Conservation (phyloP, 768 basidiomycete genomes). For the Mycena floridula region DNA sequence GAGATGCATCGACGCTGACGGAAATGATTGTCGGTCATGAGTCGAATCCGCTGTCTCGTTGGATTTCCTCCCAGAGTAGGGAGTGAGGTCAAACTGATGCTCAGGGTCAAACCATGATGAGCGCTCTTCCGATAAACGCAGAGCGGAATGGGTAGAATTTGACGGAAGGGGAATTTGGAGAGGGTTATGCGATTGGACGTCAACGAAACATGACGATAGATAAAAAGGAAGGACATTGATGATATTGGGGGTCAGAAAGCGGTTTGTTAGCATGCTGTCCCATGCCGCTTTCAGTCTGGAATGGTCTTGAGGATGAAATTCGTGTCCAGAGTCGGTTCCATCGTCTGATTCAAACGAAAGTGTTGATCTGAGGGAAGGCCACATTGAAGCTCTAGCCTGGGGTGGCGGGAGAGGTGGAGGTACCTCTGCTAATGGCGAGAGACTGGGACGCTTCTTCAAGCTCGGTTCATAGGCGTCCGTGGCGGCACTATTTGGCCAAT, state of each 20-base stretch:
- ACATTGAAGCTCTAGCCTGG: not conserved
- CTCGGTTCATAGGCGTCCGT: constrained; percentile 19
- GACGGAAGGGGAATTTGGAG: constrained; percentile 51
- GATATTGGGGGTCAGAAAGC: constrained; percentile 49
- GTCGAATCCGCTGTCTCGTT: not conserved
- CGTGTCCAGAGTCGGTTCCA: not conserved
- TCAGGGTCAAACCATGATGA: not conserved
- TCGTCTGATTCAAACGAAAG: not conserved
- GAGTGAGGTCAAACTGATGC: not conserved
- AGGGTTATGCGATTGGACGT: constrained; percentile 42
- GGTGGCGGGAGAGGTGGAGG: constrained; percentile 9
- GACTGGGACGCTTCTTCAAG: constrained; percentile 10
- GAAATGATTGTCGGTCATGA: too few species aligned
- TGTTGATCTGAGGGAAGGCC: not conserved
- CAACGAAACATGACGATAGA: constrained; percentile 48
- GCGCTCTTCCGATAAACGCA: not conserved
- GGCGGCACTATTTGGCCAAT: constrained; percentile 15
- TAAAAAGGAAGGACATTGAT: constrained; percentile 64
- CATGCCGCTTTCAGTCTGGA: constrained; percentile 54
- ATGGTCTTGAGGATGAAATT: constrained; percentile 52
- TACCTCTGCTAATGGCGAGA: too few species aligned
- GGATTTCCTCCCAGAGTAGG: not conserved
- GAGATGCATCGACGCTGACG: constrained; percentile 53
- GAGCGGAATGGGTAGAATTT: constrained; percentile 26
- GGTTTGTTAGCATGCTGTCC: constrained; percentile 57